Conservation (phyloP, 1,139 yeast genomes). For the Candida sojae region DNA sequence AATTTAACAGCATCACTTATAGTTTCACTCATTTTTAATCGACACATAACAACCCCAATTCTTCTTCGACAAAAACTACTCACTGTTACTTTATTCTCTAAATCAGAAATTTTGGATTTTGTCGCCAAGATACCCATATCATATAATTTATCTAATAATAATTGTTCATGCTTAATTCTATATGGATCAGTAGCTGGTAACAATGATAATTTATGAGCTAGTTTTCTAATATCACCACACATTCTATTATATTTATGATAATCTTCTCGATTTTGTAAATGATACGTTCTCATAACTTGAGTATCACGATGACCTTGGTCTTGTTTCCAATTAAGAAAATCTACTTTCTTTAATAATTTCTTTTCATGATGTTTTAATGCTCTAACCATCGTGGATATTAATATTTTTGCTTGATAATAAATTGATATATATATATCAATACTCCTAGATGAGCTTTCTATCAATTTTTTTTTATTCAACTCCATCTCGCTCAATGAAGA, state of each 20-base stretch:
- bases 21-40: conserved; percentile 91
- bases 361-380: conserved; percentile 92
- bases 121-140: conserved; percentile 85
- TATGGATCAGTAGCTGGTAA: conserved; percentile 85
- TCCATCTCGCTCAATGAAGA: neutral
- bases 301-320: conserved; percentile 95
- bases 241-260: conserved; percentile 90
- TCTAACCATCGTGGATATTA: conserved; percentile 70
- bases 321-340: conserved; percentile 96
- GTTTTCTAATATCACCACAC: conserved; percentile 86
- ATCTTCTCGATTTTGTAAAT: conserved; percentile 91
- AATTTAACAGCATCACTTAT: conserved; percentile 87
- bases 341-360: conserved; percentile 92
- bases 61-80: conserved; percentile 91
- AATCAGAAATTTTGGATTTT: conserved; percentile 86
- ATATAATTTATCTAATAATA: conserved; percentile 81
- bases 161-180: conserved; percentile 83
- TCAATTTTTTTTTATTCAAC: neutral
- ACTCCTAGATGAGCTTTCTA: neutral
- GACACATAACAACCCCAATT: conserved; percentile 92
- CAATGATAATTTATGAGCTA: conserved; percentile 82
- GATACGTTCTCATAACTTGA: conserved; percentile 92
- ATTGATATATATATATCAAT: neutral
- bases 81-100: conserved; percentile 89
- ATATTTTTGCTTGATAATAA: neutral